Percentiles rank a stretch among this genome's conserved stretches.
These are phyloP conservation scores for Lichtheimia corymbifera DNA, from an alignment of 371 early-diverging fungal species.

Conservation along the genomic window DNA sequence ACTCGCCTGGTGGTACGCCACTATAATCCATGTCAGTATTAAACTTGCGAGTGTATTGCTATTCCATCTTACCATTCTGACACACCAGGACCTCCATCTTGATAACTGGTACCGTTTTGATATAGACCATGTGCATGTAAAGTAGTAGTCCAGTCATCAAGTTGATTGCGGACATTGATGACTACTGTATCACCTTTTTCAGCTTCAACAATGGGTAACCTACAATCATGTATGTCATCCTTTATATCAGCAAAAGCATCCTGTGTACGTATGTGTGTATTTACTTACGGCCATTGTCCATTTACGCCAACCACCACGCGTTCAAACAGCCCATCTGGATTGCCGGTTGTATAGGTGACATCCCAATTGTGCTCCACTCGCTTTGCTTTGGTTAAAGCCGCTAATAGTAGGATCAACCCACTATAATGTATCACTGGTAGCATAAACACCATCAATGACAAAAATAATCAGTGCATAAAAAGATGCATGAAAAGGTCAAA, in stretches of 20 bases:
- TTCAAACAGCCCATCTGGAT: constrained; percentile 66
- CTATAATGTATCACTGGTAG: too few species aligned
- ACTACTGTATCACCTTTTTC: constrained; percentile 59
- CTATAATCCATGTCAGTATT: constrained; percentile 9
- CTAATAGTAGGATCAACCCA: too few species aligned
- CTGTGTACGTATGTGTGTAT: too few species aligned
- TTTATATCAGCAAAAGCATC: too few species aligned
- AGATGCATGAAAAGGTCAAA: too few species aligned
- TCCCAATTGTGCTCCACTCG: constrained; percentile 68
- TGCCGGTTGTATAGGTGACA: constrained; percentile 66
- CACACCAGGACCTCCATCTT: constrained; percentile 66
- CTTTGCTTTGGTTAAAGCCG: too few species aligned
- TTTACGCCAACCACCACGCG: constrained; percentile 78
- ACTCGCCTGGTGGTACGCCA: constrained; percentile 49
- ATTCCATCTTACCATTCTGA: constrained; percentile 56
- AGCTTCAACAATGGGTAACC: constrained; percentile 46
- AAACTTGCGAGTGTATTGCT: background rate
- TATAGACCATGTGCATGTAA: constrained; percentile 79
- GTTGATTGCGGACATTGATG: constrained; percentile 59
- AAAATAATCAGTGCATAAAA: too few species aligned
- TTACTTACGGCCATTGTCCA: constrained; percentile 67
- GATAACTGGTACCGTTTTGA: constrained; percentile 59
- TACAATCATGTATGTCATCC: constrained; percentile 6
- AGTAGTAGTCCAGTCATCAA: constrained; percentile 49
- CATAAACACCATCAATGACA: too few species aligned